Evolutionary conservation across 192 early-diverging fungal genomes (phyloP), one percentile per base, ranked within the genome.

Genomic region (Podila minutissima): DNA sequence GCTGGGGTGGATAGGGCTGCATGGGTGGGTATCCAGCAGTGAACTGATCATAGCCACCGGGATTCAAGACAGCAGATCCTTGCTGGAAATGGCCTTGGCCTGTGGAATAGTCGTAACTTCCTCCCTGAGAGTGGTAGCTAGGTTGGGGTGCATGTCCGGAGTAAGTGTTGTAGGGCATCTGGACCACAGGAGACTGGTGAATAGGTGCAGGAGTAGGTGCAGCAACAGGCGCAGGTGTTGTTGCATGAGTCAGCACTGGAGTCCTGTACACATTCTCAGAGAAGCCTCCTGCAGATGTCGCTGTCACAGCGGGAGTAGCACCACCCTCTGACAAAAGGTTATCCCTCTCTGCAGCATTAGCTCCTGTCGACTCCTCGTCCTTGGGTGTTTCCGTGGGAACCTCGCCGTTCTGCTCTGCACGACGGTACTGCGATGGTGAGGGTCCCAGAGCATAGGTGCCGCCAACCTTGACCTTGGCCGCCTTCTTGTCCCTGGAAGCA

Each of bases 391-490:
- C 75, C 11, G 41, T 38, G 4, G 69, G 64, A 3, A 35, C 37
- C 13, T 72, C 70, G 12, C 48, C 28, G 17, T 46, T 37, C 46
- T 69, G 37, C 48, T 78, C 69, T 10, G 75, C 75, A 35, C 65
- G 70, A 19, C 71, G 60, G 53, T 81, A 73, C 50, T 69, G 49
- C 1, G 77, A 81, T 15, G 77, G 77, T 7, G 77, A 81, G n/a
- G 75, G 75, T 41, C 62, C 77, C 9, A 81, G 37, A 19, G 55
- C 50, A 37, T 73, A 73, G 26, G 57, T 29, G 24, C 77, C 77
- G 12, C 77, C 77, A n/a, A 73, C 62, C 69, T 81, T 68, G 26
- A 81, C 71, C 37, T 73, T 29, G 20, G 77, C 60, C 1, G 77
- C 77, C 33, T 73, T 81, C 67, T 61, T 81, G 38, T 81, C 77